Conservation (phyloP, 495 filamentous ascomycete genomes). For the Xylona heveae region DNA sequence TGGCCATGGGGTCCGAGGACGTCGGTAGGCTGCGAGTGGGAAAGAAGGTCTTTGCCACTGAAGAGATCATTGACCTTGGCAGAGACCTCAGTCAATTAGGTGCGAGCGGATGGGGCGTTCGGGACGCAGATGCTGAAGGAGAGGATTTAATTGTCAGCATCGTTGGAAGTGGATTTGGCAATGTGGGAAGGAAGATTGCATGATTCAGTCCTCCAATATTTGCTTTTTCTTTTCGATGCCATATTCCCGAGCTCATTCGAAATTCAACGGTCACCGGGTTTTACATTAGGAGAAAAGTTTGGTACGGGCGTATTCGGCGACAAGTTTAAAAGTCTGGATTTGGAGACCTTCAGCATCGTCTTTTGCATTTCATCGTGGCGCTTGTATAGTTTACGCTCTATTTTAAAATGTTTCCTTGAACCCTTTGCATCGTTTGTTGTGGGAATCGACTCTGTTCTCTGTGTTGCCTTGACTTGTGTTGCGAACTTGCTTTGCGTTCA, state of each 20-base stretch:
- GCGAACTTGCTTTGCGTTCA: too few species aligned
- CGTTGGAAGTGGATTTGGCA: conserved; percentile 85
- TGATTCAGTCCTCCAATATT: conserved; percentile 19
- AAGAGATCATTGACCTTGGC: conserved; percentile 55
- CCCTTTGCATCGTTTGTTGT: too few species aligned
- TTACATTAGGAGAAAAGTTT: not conserved
- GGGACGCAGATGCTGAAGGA: conserved; percentile 46
- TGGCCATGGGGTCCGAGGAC: conserved; percentile 84
- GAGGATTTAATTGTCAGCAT: conserved; percentile 72
- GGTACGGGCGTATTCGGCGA: not conserved
- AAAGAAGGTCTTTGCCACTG: conserved; percentile 59
- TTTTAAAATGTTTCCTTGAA: too few species aligned
- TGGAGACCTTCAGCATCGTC: too few species aligned
- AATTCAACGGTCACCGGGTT: not conserved
- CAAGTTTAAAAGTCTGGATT: not conserved
- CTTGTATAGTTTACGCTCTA: too few species aligned
- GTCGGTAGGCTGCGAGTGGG: conserved; percentile 43
- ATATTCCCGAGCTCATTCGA: not conserved
- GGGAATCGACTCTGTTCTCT: too few species aligned
- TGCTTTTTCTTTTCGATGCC: not conserved
- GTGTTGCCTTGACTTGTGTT: too few species aligned
- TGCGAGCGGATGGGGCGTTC: conserved; percentile 66
- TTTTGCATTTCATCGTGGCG: too few species aligned
- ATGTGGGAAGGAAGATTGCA: conserved; percentile 83
- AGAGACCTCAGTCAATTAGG: conserved; percentile 75